Conservation (phyloP, 306 rosid species). For the Vigna reflexopilosa region DNA sequence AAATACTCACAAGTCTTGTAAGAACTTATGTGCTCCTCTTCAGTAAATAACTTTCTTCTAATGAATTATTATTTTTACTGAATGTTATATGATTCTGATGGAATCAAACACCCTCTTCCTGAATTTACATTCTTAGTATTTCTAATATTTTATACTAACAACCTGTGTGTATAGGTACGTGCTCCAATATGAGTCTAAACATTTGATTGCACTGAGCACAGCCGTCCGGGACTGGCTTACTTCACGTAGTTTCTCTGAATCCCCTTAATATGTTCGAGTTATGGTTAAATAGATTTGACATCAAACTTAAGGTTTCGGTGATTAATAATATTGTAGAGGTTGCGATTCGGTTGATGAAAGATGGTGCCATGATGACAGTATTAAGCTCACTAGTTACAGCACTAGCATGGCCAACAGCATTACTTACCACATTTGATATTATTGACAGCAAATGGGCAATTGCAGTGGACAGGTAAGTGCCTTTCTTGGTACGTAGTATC, state of each 20-base stretch:
- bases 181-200: conserved; percentile 64
- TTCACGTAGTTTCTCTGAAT: conserved; percentile 54
- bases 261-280: conserved; percentile 29
- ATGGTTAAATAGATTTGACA: conserved; percentile 29
- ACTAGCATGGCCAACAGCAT: conserved; percentile 71
- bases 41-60: conserved; percentile 26
- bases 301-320: conserved; percentile 34
- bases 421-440: conserved; percentile 61
- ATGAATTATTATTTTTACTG: conserved; percentile 13
- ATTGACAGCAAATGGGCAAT: conserved; percentile 78
- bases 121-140: conserved; percentile 36
- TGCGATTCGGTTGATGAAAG: conserved; percentile 54
- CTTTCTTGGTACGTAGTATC: conserved; percentile 37
- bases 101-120: conserved; percentile 25
- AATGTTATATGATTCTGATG: conserved; percentile 31
- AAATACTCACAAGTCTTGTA: conserved; percentile 19
- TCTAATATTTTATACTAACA: conserved; percentile 35
- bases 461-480: conserved; percentile 66
- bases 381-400: conserved; percentile 66
- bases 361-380: conserved; percentile 77
- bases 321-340: conserved; percentile 50
- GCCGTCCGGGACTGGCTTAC: conserved; percentile 70
- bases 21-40: conserved; percentile 36
- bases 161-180: conserved; percentile 56
- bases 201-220: conserved; percentile 68